Evolutionary conservation across 1,284 basidiomycete genomes (phyloP), one percentile per base, ranked within the genome.

Genomic region (Bondarzewia mesenterica): DNA sequence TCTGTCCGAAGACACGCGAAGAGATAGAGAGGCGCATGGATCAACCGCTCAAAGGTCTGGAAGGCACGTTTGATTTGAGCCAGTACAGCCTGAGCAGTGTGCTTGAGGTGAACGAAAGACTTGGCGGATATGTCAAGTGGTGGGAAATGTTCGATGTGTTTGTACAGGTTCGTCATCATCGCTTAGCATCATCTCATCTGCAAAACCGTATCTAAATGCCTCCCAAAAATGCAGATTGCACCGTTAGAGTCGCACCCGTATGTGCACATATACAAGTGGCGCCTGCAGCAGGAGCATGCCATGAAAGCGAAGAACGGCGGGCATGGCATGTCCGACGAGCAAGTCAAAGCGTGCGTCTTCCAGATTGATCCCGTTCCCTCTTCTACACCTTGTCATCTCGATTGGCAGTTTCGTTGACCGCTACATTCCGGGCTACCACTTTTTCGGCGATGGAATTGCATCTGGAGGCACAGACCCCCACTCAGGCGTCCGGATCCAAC

Each of bases 251-350:
- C 59, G 20, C 73, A 73, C 42, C 71, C 71, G 2, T 80, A 82
- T 51, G 68, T 72, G 26, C 69, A 81, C 49, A 71, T 88, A 26
- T 88, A 86, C 63, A 75, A 73, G 53, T 94, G 92, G 93, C 74
- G 92, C 18, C 64, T 88, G 21, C 74, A 95, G 62, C 92, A 94
- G 63, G 93, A 96, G 58, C 88, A 86, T 50, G 59, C 76, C 45
- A 93, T 95, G 91, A 94, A 92, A 63, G 70, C 75, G 0, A 62
- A 62, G 36, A 93, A 92, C 53, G 90, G 89, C 40, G 91, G 90
- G 4, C 71, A 70, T 41, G 92, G 92, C 3, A 94, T 96, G 93
- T 74, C 80, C 0, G 90, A 94, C 57, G 79, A 77, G 55, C 77
- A 75, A 59, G 89, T 95, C 23, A 80, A 78, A 61, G 65, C 63